phyloP scores from a whole-genome alignment of 129 eudicot species.

The Saposhnikovia divaricata region DNA sequence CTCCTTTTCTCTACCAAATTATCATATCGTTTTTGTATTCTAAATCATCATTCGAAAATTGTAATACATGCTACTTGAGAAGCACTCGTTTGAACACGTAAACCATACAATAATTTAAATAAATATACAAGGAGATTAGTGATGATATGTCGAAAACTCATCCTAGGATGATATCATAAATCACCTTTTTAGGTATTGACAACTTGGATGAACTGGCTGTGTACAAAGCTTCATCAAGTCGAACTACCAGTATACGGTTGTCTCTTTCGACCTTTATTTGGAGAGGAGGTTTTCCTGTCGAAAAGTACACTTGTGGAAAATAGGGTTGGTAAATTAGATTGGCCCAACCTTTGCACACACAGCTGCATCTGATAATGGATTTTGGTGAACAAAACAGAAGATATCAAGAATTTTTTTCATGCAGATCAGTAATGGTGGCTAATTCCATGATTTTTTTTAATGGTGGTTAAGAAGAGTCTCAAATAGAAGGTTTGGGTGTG shows the following conservation, averaged over 20 bases:
- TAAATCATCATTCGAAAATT: too few species aligned
- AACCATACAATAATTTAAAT: too few species aligned
- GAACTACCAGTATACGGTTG: background rate
- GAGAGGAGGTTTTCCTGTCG: background rate
- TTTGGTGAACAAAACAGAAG: background rate
- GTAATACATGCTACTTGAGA: too few species aligned
- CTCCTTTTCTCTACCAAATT: too few species aligned
- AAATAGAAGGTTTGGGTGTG: too few species aligned
- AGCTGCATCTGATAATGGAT: background rate
- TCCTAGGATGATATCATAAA: too few species aligned
- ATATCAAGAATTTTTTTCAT: background rate
- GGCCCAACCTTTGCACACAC: background rate
- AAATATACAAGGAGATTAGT: too few species aligned
- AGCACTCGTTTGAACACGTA: too few species aligned
- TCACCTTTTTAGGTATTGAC: background rate
- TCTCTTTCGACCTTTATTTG: background rate
- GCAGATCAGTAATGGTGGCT: background rate
- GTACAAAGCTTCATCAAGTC: too few species aligned
- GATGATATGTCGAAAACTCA: too few species aligned
- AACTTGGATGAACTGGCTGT: background rate
- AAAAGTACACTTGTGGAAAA: background rate
- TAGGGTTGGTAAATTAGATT: background rate
- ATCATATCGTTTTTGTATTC: too few species aligned
- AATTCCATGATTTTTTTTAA: background rate
- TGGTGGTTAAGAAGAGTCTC: too few species aligned